Base-by-base conservation (phyloP, 2,329 filamentous ascomycete genomes). In the Trichoderma koningiopsis region DNA sequence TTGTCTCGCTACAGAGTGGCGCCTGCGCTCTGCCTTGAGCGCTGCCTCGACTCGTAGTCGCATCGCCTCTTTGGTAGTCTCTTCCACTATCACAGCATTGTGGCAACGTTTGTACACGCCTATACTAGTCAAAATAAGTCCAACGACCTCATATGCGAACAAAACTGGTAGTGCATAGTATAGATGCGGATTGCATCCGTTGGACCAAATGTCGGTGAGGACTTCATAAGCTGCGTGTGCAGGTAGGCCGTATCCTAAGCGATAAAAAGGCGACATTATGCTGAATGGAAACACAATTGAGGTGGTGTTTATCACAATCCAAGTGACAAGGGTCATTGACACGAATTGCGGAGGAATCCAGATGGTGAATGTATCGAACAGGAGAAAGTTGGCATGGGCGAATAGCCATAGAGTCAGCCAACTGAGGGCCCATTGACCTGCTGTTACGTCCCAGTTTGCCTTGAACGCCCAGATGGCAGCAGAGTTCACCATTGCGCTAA, bases 361-460 rank as follows among this genome's bases (percentile, higher is more conserved):
- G n/a, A 74, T 73, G 1, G 73, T 72, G 58, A 74, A 74, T 29
- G 73, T 70, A 53, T 74, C 71, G 16, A 74, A 58, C 2, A 64
- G 65, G 8, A 74, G 72, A 40, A 74, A 74, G 19, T 72, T 74
- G 5, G 40, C 55, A 37, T 74, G 73, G 0, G 70, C 71, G 7
- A 74, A 71, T 1, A 74, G 69, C 73, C 73, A 74, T 3, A 74
- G 22, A 27, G 64, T 65, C 6, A 73, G n/a, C 73, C 73, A 75
- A 1, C 62, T 71, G 0, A 75, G 31, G 27, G 68, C 71, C 37
- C 70, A 74, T 53, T 72, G 73, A 2, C 47, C 58, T 5, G 68
- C 61, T 5, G 70, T 60, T 35, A 71, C 66, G 3, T 71, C 16
- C 73, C 73, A 74, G 24, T 66, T 47, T 0, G 67, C 59, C n/a